A percentile compares a stretch with the other conserved stretches of the same genome.
phyloP scores from a whole-genome alignment of 192 early-diverging fungal genomes.

The Dispira simplex region DNA sequence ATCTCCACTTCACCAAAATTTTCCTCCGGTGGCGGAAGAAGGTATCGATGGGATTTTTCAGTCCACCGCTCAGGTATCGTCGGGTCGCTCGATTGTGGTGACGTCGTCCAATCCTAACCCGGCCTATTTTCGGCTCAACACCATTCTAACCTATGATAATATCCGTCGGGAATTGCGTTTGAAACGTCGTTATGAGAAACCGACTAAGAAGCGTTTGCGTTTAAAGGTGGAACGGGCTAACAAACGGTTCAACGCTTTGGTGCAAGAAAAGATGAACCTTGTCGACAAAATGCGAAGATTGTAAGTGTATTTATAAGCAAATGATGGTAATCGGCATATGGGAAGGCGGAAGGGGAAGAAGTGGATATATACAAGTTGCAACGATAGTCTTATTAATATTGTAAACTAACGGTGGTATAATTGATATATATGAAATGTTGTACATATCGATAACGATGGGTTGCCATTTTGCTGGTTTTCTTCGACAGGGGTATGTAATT shows the following conservation, averaged over 20 bases:
- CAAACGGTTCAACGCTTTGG: conserved; percentile 37
- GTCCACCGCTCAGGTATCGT: neutral
- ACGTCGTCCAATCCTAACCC: conserved; percentile 17
- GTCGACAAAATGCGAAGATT: conserved; percentile 38
- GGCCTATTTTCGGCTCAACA: conserved; percentile 38
- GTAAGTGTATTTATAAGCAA: neutral
- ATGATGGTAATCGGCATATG: no score
- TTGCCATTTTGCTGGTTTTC: no score
- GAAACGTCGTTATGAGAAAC: conserved; percentile 49
- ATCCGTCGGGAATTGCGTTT: conserved; percentile 35
- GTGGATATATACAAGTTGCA: no score
- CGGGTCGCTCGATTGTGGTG: conserved; percentile 35
- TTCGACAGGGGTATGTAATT: no score
- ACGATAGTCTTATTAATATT: no score
- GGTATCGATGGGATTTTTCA: neutral
- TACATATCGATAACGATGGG: no score
- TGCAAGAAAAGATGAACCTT: conserved; percentile 43
- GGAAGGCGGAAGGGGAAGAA: no score
- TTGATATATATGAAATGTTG: no score
- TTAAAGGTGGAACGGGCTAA: conserved; percentile 33
- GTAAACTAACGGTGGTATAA: no score
- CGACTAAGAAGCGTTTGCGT: conserved; percentile 42
- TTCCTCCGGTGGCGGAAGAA: neutral
- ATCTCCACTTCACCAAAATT: neutral
- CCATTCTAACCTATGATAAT: conserved; percentile 36